These are phyloP conservation scores for Scalesia atractyloides DNA, from an alignment of 129 eudicot species.

Conservation along the genomic window DNA sequence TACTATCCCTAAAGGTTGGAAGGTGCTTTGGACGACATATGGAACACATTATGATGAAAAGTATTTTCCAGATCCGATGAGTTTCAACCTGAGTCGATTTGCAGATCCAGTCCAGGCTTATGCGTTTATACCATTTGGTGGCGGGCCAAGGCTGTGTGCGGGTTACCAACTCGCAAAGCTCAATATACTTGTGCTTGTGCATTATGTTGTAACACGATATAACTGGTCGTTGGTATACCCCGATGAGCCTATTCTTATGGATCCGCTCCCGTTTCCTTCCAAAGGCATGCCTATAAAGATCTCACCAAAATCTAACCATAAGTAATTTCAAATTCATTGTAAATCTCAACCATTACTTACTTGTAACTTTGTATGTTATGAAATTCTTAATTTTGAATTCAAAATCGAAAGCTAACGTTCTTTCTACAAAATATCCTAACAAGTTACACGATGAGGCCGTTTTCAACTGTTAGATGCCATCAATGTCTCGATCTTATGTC, in stretches of 20 bases:
- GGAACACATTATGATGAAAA: constrained; percentile 41
- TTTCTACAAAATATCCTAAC: no score
- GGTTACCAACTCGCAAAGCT: constrained; percentile 34
- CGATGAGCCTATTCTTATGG: constrained; percentile 59
- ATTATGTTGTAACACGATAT: constrained; percentile 64
- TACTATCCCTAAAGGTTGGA: constrained; percentile 40
- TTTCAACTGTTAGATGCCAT: no score
- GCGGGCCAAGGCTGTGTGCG: constrained; percentile 39
- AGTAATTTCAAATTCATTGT: no score
- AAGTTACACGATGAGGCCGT: no score
- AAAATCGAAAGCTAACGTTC: no score
- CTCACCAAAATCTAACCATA: no score
- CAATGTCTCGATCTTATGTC: no score
- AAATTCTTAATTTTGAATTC: no score
- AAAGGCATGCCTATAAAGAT: constrained; percentile 79
- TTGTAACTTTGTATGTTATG: no score
- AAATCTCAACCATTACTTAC: no score
- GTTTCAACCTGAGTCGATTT: constrained; percentile 33
- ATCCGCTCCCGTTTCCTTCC: constrained; percentile 82
- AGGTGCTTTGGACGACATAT: constrained; percentile 43
- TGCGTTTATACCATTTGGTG: constrained; percentile 39
- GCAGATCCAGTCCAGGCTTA: constrained; percentile 34
- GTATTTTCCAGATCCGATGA: constrained; percentile 39
- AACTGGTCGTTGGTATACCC: constrained; percentile 59
- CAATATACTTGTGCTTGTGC: constrained; percentile 45